Percentiles rank a stretch among this genome's conserved stretches.
Evolutionary conservation across 1,284 basidiomycete species (phyloP).

Genomic region (Cutaneotrichosporon cavernicola): DNA sequence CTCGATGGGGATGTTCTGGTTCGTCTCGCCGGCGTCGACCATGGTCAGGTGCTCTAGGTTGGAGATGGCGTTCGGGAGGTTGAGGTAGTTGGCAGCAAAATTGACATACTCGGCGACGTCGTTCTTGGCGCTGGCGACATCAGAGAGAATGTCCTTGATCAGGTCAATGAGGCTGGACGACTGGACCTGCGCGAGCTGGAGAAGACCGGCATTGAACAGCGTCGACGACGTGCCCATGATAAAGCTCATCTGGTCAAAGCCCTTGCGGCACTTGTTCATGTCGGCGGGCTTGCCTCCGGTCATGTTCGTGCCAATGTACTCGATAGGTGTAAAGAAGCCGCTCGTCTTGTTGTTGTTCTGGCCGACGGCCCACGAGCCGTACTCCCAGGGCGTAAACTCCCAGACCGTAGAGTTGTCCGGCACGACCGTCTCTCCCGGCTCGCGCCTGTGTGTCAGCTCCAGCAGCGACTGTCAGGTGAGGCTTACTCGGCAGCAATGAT

Average conservation of each 20-base stretch:
- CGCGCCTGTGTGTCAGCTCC: constrained; percentile 40
- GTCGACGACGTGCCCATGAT: constrained; percentile 54
- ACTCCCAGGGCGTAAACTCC: constrained; percentile 57
- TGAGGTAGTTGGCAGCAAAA: constrained; percentile 31
- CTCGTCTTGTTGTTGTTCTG: constrained; percentile 30
- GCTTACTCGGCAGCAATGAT: constrained; percentile 55
- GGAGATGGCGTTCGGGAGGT: constrained; percentile 47
- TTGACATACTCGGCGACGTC: constrained; percentile 56
- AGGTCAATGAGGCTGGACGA: constrained; percentile 40
- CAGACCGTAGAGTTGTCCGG: constrained; percentile 54
- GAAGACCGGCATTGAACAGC: constrained; percentile 42
- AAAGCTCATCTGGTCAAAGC: constrained; percentile 54
- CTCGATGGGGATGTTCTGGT: constrained; percentile 57
- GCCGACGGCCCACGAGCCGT: constrained; percentile 56
- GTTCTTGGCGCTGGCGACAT: constrained; percentile 47
- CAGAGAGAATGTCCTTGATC: constrained; percentile 39
- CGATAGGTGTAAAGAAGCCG: constrained; percentile 49
- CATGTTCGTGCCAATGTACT: constrained; percentile 50
- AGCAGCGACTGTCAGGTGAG: background rate
- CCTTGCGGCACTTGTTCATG: constrained; percentile 41
- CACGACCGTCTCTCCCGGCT: constrained; percentile 50
- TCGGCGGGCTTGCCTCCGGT: constrained; percentile 45
- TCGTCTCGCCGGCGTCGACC: constrained; percentile 56
- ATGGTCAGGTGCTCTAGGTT: constrained; percentile 49
- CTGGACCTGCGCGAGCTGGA: constrained; percentile 37